A percentile compares a stretch with the other conserved stretches of the same genome.
These are phyloP conservation scores for Populus hybrid DNA, from an alignment of 441 rosid genomes.

Conservation along the genomic window DNA sequence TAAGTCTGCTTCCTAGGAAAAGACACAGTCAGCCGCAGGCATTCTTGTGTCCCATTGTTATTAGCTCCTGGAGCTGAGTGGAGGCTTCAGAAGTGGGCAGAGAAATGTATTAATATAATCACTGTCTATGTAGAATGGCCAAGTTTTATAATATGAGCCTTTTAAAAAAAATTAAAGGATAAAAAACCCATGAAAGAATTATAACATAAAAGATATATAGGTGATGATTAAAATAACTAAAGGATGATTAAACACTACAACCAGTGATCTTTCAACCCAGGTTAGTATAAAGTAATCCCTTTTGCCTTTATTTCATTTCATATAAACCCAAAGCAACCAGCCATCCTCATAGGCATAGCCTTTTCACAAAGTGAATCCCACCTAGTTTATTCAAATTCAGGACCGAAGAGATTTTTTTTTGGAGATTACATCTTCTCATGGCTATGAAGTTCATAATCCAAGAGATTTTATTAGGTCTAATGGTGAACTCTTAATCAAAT, in stretches of 20 bases:
- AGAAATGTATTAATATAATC: background rate
- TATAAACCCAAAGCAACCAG: background rate
- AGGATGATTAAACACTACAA: background rate
- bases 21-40: conserved; percentile 14
- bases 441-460: no score
- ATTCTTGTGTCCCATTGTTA: background rate
- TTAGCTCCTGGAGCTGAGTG: background rate
- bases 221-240: background rate
- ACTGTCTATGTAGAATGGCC: background rate
- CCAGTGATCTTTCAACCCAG: background rate
- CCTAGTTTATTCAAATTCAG: background rate
- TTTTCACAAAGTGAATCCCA: background rate
- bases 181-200: background rate
- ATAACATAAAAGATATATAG: background rate
- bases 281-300: background rate
- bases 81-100: background rate
- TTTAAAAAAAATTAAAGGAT: background rate
- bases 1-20: background rate
- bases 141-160: background rate
- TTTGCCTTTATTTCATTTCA: background rate
- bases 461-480: no score
- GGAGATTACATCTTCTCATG: no score
- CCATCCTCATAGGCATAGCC: background rate
- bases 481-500: no score
- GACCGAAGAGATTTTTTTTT: no score